Percentiles rank a stretch among this genome's conserved stretches.
phyloP scores from a whole-genome alignment of 495 filamentous ascomycete genomes.

The Neurospora pannonica region DNA sequence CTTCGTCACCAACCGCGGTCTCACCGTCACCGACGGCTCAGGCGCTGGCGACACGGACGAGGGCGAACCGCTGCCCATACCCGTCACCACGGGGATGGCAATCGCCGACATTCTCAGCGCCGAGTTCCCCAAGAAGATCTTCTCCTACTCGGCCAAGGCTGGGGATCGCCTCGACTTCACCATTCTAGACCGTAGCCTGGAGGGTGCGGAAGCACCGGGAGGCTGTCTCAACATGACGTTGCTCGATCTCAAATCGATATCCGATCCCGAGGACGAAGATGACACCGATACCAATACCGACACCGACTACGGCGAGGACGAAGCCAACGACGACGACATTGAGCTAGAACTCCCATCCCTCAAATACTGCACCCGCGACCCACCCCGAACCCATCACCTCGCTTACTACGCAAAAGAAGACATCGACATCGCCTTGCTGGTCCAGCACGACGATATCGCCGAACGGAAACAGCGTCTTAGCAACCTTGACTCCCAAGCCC shows the following conservation, averaged over 20 bases:
- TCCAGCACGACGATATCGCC: not conserved
- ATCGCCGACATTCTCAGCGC: slow-evolving; percentile 7
- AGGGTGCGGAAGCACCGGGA: not conserved
- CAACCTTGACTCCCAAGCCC: not conserved
- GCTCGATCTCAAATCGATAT: not conserved
- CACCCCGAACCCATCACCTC: not conserved
- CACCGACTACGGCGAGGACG: not conserved
- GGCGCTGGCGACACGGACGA: not conserved
- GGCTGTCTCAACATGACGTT: not conserved
- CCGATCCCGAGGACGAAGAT: not conserved
- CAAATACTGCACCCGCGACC: not conserved
- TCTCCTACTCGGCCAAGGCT: slow-evolving; percentile 4
- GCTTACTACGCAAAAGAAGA: not conserved
- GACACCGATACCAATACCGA: not conserved
- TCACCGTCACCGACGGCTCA: slow-evolving; percentile 6
- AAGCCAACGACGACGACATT: not conserved
- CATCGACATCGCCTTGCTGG: not conserved
- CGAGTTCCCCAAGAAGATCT: slow-evolving; percentile 1
- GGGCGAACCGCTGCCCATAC: slow-evolving; percentile 3
- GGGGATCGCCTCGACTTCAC: slow-evolving; percentile 11
- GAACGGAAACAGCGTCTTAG: not conserved
- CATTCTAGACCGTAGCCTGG: slow-evolving; percentile 1
- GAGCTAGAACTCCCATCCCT: not conserved
- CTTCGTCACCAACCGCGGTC: slow-evolving; percentile 10
- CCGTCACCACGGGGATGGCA: slow-evolving; percentile 2